These are phyloP conservation scores for Beauveria caledonica DNA, from an alignment of 2,329 filamentous ascomycete species.

Conservation along the genomic window DNA sequence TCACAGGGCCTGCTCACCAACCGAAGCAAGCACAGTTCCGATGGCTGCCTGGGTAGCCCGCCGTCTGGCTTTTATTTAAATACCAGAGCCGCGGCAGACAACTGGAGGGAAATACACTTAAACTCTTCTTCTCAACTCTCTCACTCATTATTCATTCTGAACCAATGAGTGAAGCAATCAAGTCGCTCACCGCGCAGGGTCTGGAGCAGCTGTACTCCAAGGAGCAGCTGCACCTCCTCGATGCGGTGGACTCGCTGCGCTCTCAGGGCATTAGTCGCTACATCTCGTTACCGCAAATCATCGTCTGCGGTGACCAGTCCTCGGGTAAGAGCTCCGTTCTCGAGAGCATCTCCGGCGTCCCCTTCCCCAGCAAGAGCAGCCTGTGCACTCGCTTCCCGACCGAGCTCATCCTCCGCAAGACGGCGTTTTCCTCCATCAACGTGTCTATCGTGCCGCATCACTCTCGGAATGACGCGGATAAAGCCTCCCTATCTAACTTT, in stretches of 20 bases:
- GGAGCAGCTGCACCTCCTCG: constrained; percentile 21
- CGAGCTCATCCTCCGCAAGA: constrained; percentile 36
- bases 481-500: background rate
- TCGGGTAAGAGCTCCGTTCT: constrained; percentile 50
- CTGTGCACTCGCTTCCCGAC: constrained; percentile 50
- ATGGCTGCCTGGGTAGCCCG: background rate
- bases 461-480: constrained; percentile 1
- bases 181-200: background rate
- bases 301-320: constrained; percentile 48
- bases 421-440: constrained; percentile 14
- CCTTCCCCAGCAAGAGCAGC: constrained; percentile 43
- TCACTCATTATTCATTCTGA: background rate
- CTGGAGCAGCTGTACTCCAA: constrained; percentile 3
- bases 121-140: background rate
- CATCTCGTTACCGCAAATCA: constrained; percentile 36
- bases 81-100: background rate
- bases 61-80: background rate
- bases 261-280: constrained; percentile 26
- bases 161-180: background rate
- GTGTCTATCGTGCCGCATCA: constrained; percentile 17
- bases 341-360: constrained; percentile 46
- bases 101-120: background rate
- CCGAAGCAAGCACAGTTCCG: background rate
- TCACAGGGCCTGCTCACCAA: background rate
- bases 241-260: constrained; percentile 28